Base-by-base conservation (phyloP, 2,329 filamentous ascomycete species). In the Hymenoscyphus infarciens region DNA sequence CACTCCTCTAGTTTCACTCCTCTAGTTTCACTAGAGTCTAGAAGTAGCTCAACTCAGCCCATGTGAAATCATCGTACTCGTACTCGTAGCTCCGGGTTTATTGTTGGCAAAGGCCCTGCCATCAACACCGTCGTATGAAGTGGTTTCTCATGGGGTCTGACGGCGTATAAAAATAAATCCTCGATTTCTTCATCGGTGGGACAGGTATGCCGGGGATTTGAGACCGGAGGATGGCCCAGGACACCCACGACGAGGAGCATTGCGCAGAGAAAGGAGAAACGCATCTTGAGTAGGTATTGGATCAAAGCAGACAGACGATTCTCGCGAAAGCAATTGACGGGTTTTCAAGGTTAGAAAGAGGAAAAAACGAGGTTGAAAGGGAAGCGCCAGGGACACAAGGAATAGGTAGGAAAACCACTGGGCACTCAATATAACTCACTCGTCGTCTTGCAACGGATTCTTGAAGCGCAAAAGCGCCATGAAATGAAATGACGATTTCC, bases 111-210 rank as follows among this genome's bases (percentile, higher is more conserved):
- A 6, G 45, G 58, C 4, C 58, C 58, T 25, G 65, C 68, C 66
- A 68, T 68, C 33, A 69, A 56, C 7, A 66, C 61, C 2, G 65
- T 69, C 16, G 66, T 68, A 55, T 68, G 64, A 2, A 67, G 29
- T 5, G 65, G 65, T 55, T 52, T 60, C 31, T 63, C 61, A 1
- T 62, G 39, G 33, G 64, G 61, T 52, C 52, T 59, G 19, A 56
- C 25, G 1, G 42, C 49, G 39, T 66, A 56, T 29, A 66, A 31
- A 63, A 65, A 56, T 29, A 66, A 31, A 63, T 65, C 61, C 39
- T 60, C 55, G 11, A 61, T 55, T 25, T 66, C 62, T n/a, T 61
- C 56, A 11, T 59, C 25, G 2, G 39, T n/a, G 13, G 52, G 42
- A 16, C 38, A 33, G 13, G 35, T 29, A 42, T 63, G 65, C 6